Evolutionary conservation across 768 basidiomycete species (phyloP), one percentile per base, ranked within the genome.

Genomic region (Boletus tylopilopsis): DNA sequence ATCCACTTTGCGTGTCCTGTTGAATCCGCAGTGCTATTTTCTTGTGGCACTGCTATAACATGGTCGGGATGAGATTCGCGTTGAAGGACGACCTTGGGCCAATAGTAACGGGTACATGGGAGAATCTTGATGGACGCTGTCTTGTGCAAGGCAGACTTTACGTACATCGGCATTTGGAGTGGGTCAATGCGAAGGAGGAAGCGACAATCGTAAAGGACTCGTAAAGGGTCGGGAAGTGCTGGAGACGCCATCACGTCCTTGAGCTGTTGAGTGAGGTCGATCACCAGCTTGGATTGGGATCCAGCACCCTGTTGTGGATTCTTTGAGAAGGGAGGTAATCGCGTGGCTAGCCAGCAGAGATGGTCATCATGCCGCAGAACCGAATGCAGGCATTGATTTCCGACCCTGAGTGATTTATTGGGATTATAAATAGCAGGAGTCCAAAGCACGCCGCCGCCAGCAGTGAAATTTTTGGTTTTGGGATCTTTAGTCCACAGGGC

Each of bases 391-490:
- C 62, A 56, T 24, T 57, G 34, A 33, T 35, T 55, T 43, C 57
- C 62, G 30, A 55, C 44, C 29, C 45, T 42, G 29, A 68, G 58
- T 16, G 53, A 23, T 24, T 49, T 62, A 1, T 56, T 54, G 0
- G 54, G 59, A 19, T 56, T 56, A 13, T 76, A 62, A 23, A 73
- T 49, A 9, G 79, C 77, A 6, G 85, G 84, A 5, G 71, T 69
- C 84, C 84, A 89, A 32, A 80, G 60, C 3, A 90, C 86, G 15
- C 79, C 76, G 23, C 74, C 79, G 7, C 87, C 88, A 8, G 77
- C 76, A 12, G 72, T 71, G 51, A 86, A 85, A 32, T 64, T 58
- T 21, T 34, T 56, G 9, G 63, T 56, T 5, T 51, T 64, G 4
- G 68, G 66, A 18, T 72, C 46, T 9, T 62, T 60, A 4, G 60